Evolutionary conservation across 805 yeast genomes (phyloP), one percentile per base, ranked within the genome.

Genomic region (Candida palmyrensis): DNA sequence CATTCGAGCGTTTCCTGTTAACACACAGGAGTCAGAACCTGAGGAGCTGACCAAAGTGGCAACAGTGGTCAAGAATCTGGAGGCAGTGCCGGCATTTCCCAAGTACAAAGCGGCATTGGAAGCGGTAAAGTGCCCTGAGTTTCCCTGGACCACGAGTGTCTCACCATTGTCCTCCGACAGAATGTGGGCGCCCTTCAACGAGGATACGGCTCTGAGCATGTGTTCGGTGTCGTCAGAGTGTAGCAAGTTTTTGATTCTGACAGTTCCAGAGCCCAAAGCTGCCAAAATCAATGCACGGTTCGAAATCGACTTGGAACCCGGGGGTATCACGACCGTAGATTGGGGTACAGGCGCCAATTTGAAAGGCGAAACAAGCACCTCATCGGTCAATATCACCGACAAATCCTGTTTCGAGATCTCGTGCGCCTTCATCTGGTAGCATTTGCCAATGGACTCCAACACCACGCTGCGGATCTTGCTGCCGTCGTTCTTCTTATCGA

Each of bases 1-100:
- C 98, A 92, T 92, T 59, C 98, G 77, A 31, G 85, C 82, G 59
- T 92, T 92, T 45, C 98, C 98, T 2, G 97, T 92, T 41, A 92
- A 69, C 5, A 77, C 63, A 18, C 88, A 77, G 38, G 66, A 51
- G 21, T 70, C 63, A 3, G 51, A 34, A 8, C 55, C 49, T 4
- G 47, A 53, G 11, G 71, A 50, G 25, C 41, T 34, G 4, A 84
- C 95, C 39, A 89, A 66, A n/a, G 95, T 74, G 13, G 95, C 96
- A 18, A 92, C 90, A 2, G 96, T 77, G 2, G 97, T 85, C 52
- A 92, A 72, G 57, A 92, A 92, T 50, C 98, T 75, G 5, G 97
- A 85, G 3, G 98, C 97, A 27, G 98, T 92, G 44, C 98, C 98
- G 1, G 98, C 97, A 53, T 92, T 92, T 37, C 98, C 98, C 41